Conservation (phyloP, 2,329 filamentous ascomycete genomes). For the Nigrospora oryzae region DNA sequence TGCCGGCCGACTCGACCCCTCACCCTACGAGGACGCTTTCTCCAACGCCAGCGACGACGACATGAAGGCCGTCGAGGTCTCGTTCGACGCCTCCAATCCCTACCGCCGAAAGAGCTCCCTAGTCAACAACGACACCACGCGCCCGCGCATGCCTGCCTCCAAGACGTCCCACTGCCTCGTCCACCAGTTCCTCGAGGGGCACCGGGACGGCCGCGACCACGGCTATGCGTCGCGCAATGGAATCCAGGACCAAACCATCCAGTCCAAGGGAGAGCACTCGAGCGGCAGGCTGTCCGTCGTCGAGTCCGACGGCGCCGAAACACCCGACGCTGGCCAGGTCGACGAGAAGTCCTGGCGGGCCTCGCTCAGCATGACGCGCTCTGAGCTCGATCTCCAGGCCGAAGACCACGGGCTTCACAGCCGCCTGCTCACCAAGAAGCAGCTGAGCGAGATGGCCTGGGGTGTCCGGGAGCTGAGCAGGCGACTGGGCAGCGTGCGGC, state of each 20-base stretch:
- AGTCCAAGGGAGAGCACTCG: conserved; percentile 21
- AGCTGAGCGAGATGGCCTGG: conserved; percentile 95
- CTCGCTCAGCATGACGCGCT: conserved; percentile 33
- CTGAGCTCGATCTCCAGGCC: conserved; percentile 28
- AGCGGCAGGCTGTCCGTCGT: conserved; percentile 13
- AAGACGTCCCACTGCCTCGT: conserved; percentile 53
- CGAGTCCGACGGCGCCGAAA: conserved; percentile 30
- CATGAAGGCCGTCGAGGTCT: conserved; percentile 44
- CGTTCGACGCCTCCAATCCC: conserved; percentile 51
- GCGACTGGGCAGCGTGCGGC: conserved; percentile 70
- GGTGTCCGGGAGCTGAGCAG: conserved; percentile 87
- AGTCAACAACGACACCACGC: conserved; percentile 38
- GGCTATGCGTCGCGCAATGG: background rate
- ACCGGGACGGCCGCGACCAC: conserved; percentile 26
- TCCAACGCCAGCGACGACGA: conserved; percentile 45
- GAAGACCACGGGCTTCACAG: conserved; percentile 34
- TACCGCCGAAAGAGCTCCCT: conserved; percentile 61
- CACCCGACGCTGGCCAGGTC: conserved; percentile 37
- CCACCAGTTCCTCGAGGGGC: conserved; percentile 54
- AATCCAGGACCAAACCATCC: conserved; percentile 10
- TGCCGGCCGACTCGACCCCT: too few relatives aligned
- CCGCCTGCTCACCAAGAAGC: conserved; percentile 86
- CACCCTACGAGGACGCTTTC: conserved; percentile 26
- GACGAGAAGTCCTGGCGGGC: conserved; percentile 49
- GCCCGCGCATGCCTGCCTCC: conserved; percentile 23